These are phyloP conservation scores for Scenedesmus sp. DNA, from an alignment of 163 green algal genomes.

Conservation along the genomic window DNA sequence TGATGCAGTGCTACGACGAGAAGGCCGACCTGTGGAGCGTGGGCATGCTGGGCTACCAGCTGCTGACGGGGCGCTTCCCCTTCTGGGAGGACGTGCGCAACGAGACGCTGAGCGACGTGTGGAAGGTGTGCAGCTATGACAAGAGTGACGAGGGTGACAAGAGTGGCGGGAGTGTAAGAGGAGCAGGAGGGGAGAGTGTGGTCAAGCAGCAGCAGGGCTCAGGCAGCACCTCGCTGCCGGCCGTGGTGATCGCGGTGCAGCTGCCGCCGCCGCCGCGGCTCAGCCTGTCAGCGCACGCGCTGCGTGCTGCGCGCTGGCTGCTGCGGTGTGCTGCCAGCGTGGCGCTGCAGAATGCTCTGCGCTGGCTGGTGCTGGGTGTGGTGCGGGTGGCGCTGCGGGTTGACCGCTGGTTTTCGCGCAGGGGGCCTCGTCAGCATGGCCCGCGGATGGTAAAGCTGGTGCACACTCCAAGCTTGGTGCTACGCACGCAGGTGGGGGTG, in stretches of 20 bases:
- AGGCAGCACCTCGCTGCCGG: not conserved
- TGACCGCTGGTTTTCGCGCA: not conserved
- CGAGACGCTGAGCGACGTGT: slow-evolving; percentile 80
- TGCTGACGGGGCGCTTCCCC: slow-evolving; percentile 78
- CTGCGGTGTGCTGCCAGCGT: not conserved
- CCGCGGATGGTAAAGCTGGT: not conserved
- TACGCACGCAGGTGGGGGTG: not conserved
- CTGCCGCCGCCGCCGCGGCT: not conserved
- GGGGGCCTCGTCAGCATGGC: not conserved
- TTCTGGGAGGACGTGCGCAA: slow-evolving; percentile 87
- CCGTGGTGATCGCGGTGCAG: not conserved
- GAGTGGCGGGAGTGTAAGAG: not conserved
- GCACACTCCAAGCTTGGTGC: not conserved
- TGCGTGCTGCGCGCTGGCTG: not conserved
- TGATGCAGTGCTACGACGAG: slow-evolving; percentile 88
- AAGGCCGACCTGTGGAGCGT: slow-evolving; percentile 85
- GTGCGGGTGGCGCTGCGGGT: not conserved
- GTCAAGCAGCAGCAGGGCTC: not conserved
- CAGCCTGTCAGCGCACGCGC: not conserved
- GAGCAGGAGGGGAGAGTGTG: not conserved
- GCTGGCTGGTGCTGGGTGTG: not conserved
- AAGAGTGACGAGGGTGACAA: not conserved
- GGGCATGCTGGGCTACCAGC: slow-evolving; percentile 84
- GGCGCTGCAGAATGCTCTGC: not conserved
- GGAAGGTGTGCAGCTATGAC: slow-evolving; percentile 39